phyloP scores from a whole-genome alignment of 805 yeast genomes.

The Candida methanosorbosa region DNA sequence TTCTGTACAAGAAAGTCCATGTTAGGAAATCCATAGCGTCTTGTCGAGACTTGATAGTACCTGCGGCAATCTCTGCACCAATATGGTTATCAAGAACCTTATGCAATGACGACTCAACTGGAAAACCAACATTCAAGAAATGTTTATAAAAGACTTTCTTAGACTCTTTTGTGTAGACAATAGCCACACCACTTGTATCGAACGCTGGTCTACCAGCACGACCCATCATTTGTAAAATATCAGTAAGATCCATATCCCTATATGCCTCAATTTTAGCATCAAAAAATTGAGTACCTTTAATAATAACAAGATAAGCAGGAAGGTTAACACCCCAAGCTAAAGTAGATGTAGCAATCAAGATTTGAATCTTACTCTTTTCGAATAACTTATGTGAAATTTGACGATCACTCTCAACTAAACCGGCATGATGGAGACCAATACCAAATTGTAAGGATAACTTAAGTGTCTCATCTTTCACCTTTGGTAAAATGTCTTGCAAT shows the following conservation, averaged over 20 bases:
- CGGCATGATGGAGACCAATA: slow-evolving; percentile 78
- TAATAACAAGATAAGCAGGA: slow-evolving; percentile 72
- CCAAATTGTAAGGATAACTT: slow-evolving; percentile 69
- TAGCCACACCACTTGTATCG: slow-evolving; percentile 71
- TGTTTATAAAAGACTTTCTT: slow-evolving; percentile 72
- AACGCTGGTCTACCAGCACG: slow-evolving; percentile 79
- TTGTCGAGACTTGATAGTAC: slow-evolving; percentile 54
- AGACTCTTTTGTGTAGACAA: slow-evolving; percentile 67
- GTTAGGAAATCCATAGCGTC: slow-evolving; percentile 69
- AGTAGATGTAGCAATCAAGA: slow-evolving; percentile 72
- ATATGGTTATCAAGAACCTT: slow-evolving; percentile 70
- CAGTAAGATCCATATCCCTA: slow-evolving; percentile 76
- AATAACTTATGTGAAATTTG: slow-evolving; percentile 62
- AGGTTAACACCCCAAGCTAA: slow-evolving; percentile 83
- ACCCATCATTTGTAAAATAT: slow-evolving; percentile 79
- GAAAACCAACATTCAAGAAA: slow-evolving; percentile 71
- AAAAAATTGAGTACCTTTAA: slow-evolving; percentile 67
- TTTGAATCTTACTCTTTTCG: slow-evolving; percentile 61
- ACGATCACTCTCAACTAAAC: slow-evolving; percentile 66
- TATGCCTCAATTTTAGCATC: slow-evolving; percentile 60
- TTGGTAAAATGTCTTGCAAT: slow-evolving; percentile 35
- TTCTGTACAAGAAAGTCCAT: slow-evolving; percentile 67
- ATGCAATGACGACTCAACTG: slow-evolving; percentile 74
- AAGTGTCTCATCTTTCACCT: slow-evolving; percentile 78
- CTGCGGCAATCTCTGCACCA: slow-evolving; percentile 74